Base-by-base conservation (phyloP, 228 moss, liverwort and hornwort genomes). In the Sphagnum fallax region DNA sequence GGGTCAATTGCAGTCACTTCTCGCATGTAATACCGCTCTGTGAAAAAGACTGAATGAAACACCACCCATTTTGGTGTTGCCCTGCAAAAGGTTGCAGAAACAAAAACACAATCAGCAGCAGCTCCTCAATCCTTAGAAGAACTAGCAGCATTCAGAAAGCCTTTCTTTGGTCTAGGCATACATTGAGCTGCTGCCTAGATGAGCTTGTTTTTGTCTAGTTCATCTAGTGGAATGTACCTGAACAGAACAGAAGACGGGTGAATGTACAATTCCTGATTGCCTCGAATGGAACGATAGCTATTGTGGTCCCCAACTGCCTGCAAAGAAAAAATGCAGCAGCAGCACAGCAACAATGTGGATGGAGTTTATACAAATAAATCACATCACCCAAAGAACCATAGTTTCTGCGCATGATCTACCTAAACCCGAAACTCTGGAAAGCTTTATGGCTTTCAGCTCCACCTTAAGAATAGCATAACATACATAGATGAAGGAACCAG, bases 241-340 rank as follows among this genome's bases (percentile, higher is more conserved):
- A 93, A 97, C 71, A 93, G 74, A 11, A 97, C 96, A 70, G 96
- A 93, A 50, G 96, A 82, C 16, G 96, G 96, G 74, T 97, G 96
- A 16, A 97, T 84, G 67, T 76, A 89, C 52, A 97, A 72, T 68
- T 80, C 87, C 69, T 93, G 93, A 55, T 90, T 87, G 65, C 96
- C 91, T 80, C 85, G 84, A 48, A 91, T 72, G 65, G 89, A 80
- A 62, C 77, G 86, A 75, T 93, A 97, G 18, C 71, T 82, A 70
- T 97, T 93, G 68, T 87, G 81, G 53, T 76, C 83, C 65, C 83
- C 81, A 8, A 55, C 55, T 55, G 55, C 55, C 55, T 55, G 55
- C 55, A 55, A 8, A 8, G 12, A 55, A 8, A 55, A 55, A 55
- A 8, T 12, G 55, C 55, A 55, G 55, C 16, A 49, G 6, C 18